A percentile compares a stretch with the other conserved stretches of the same genome.
Conservation (phyloP, 805 yeast genomes). For the Ogataea naganishii region DNA sequence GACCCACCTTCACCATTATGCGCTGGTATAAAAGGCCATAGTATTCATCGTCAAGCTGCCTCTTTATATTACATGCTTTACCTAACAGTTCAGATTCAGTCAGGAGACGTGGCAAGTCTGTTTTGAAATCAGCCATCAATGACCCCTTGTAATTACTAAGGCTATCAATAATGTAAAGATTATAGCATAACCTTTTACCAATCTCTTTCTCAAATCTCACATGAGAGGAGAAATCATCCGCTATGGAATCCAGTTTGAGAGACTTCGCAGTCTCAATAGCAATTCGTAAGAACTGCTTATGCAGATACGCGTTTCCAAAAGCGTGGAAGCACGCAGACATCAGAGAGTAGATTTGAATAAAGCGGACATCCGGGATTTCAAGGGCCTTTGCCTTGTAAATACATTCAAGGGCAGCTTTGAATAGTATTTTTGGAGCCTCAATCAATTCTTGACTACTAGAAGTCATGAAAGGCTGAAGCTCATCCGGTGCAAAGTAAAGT, state of each 20-base stretch:
- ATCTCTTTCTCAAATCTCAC: slow-evolving; percentile 12
- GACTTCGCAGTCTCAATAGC: slow-evolving; percentile 13
- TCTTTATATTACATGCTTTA: slow-evolving; percentile 3
- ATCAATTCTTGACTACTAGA: slow-evolving; percentile 7
- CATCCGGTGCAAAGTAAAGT: slow-evolving; percentile 13
- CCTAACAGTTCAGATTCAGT: slow-evolving; percentile 9
- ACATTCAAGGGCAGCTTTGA: slow-evolving; percentile 15
- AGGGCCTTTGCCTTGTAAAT: slow-evolving; percentile 14
- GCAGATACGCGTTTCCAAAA: slow-evolving; percentile 15
- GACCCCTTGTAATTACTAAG: slow-evolving; percentile 16
- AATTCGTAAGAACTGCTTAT: slow-evolving; percentile 10
- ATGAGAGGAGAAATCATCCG: not conserved
- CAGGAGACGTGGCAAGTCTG: slow-evolving; percentile 14
- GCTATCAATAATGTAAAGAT: slow-evolving; percentile 16
- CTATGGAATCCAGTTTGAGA: slow-evolving; percentile 7
- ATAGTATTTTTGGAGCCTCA: slow-evolving; percentile 11
- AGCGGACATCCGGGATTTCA: slow-evolving; percentile 15
- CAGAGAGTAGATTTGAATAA: slow-evolving; percentile 15
- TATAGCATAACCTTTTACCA: slow-evolving; percentile 15
- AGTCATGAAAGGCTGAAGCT: slow-evolving; percentile 5
- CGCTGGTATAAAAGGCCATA: slow-evolving; percentile 14
- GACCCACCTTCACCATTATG: slow-evolving; percentile 12
- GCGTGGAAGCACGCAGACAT: slow-evolving; percentile 17
- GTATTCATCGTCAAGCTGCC: slow-evolving; percentile 9
- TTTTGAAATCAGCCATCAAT: slow-evolving; percentile 9